Evolutionary conservation across 192 early-diverging fungal species (phyloP).

Genomic region (Backusella parvicylindrica): DNA sequence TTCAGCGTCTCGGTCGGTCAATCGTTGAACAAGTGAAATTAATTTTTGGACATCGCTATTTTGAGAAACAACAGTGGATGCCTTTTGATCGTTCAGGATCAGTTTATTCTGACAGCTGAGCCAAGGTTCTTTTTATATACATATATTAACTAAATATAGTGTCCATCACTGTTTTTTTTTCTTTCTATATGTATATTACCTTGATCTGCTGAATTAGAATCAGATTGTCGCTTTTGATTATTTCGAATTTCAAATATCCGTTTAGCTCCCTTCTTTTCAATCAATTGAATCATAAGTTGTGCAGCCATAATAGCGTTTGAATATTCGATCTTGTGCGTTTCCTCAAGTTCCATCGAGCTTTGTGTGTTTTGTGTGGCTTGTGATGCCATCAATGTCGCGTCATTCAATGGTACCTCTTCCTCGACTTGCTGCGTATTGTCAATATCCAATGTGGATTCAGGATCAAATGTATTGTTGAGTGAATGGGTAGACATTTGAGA

Average conservation of each 20-base stretch:
- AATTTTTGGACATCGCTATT: constrained; percentile 26
- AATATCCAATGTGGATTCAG: constrained; percentile 20
- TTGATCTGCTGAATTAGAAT: neutral
- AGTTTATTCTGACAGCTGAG: constrained; percentile 14
- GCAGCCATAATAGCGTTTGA: constrained; percentile 16
- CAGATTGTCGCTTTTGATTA: constrained; percentile 8
- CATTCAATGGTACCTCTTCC: neutral
- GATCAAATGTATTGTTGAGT: constrained; percentile 13
- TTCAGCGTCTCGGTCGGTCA: constrained; percentile 28
- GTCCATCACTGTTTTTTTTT: neutral
- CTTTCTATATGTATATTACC: neutral
- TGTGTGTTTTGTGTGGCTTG: neutral
- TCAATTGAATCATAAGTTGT: constrained; percentile 17
- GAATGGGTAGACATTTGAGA: constrained; percentile 10
- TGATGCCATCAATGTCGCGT: neutral
- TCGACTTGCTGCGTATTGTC: constrained; percentile 16
- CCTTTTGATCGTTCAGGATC: constrained; percentile 1
- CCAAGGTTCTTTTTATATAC: constrained; percentile 11
- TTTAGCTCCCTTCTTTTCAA: constrained; percentile 25
- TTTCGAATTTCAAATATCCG: constrained; percentile 23
- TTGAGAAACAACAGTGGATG: neutral
- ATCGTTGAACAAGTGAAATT: constrained; percentile 18
- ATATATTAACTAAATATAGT: neutral
- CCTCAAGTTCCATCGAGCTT: neutral
- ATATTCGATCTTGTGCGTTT: neutral